Evolutionary conservation across 2,329 filamentous ascomycete species (phyloP), one percentile per base, ranked within the genome.

Genomic region (Cladosporium cucumerinum): DNA sequence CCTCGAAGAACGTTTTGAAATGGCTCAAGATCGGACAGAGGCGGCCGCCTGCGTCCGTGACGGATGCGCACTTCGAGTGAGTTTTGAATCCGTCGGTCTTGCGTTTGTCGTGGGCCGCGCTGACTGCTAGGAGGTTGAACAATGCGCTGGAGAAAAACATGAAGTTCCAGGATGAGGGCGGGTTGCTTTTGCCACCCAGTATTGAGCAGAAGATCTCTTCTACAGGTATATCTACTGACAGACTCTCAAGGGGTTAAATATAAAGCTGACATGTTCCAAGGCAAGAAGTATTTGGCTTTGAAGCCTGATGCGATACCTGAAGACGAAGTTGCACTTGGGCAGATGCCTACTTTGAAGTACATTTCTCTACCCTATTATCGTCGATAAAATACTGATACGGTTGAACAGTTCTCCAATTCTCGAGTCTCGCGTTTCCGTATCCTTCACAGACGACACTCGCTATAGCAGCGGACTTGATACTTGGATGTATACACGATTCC

Each of bases 201-300:
- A 72, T 75, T 8, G 69, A 76, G 52, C 74, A 75, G 54, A 77
- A 75, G 59, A 65, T 75, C 1, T 76, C 75, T 1, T 73, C 71
- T 12, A 73, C 67, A 49, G 75, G 76, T 77, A 61, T 54, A 72
- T 67, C 14, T 34, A 34, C 7, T 16, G 8, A 14, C 16, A 52
- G 10, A 2, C 16, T 51, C 48, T 18, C 12, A 10, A 2, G 14
- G 12, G 28, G 12, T 4, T 4, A 23, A 25, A 10, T 5, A 18
- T 16, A 18, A 25, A 51, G 36, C 67, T 69, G 51, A 71, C 39
- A 25, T n/a, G 16, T n/a, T 14, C 6, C 5, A 61, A 73, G 70
- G 72, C 18, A 70, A 71, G 57, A 66, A 66, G 51, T 74, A 74
- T 61, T 49, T 74, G 23, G 72, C 71, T 12, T 59, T 75, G 25